Evolutionary conservation across 306 rosid species (phyloP).

Genomic region (Potentilla sterilis): DNA sequence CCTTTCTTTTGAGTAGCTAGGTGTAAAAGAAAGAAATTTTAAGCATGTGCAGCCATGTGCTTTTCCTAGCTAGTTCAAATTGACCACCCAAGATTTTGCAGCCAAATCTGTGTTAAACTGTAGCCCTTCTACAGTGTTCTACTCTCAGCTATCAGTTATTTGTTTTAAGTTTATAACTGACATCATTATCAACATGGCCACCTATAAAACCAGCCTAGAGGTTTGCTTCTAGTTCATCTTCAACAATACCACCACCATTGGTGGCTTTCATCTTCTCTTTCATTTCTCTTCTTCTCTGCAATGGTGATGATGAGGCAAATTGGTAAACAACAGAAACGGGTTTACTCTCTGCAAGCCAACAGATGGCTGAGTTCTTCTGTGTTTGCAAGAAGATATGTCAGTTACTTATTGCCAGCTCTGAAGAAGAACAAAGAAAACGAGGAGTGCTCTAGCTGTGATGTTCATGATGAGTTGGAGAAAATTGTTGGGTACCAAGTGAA

Average conservation of each 20-base stretch:
- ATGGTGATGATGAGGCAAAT: conserved; percentile 37
- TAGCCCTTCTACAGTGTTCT: neutral
- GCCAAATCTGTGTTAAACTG: conserved; percentile 23
- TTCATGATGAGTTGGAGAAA: conserved; percentile 8
- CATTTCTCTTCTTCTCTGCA: neutral
- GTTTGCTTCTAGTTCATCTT: neutral
- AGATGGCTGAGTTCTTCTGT: conserved; percentile 28
- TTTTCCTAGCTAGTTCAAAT: conserved; percentile 25
- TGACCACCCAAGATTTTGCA: conserved; percentile 35
- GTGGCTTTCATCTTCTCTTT: neutral
- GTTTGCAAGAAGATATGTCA: conserved; percentile 52
- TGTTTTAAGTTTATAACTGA: neutral
- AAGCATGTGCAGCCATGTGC: conserved; percentile 87
- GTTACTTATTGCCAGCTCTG: conserved; percentile 51
- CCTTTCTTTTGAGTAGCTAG: conserved; percentile 40
- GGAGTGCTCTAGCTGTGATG: conserved; percentile 13
- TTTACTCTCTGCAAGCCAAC: conserved; percentile 45
- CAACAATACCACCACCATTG: neutral
- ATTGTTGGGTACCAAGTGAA: conserved; percentile 54
- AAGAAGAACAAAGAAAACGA: conserved; percentile 35
- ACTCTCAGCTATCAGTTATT: conserved; percentile 1
- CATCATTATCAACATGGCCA: neutral
- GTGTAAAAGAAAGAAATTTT: conserved; percentile 37
- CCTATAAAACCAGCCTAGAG: neutral
- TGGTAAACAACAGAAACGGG: conserved; percentile 42